A percentile compares a stretch with the other conserved stretches of the same genome.
These are phyloP conservation scores for Suillus brevipes DNA, from an alignment of 768 basidiomycete species.

Conservation along the genomic window DNA sequence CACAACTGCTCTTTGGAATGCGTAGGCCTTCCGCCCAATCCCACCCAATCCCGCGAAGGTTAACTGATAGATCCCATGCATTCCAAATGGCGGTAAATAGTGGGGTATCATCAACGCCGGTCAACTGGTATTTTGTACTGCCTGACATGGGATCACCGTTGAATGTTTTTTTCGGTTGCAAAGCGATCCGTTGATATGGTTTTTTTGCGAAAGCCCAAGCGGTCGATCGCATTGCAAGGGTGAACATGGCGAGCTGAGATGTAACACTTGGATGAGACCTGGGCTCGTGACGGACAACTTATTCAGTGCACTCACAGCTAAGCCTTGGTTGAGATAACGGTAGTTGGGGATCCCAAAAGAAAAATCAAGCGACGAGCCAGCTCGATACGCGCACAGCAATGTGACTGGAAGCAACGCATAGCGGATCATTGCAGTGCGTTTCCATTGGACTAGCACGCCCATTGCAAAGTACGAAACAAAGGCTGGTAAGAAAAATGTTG, in stretches of 20 bases:
- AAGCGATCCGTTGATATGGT: conserved; percentile 7
- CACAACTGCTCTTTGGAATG: conserved; percentile 17
- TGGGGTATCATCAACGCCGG: not conserved
- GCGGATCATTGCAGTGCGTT: conserved; percentile 41
- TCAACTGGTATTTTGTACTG: not conserved
- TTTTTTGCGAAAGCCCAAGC: conserved; percentile 20
- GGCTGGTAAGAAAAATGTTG: conserved; percentile 42
- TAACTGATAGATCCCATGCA: conserved; percentile 26
- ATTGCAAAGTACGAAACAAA: conserved; percentile 49
- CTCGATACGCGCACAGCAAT: conserved; percentile 44
- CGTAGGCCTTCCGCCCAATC: conserved; percentile 11
- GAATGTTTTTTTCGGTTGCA: not conserved
- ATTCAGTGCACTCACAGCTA: conserved; percentile 19
- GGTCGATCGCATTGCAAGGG: conserved; percentile 24
- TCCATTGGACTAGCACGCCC: conserved; percentile 52
- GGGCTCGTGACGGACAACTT: not conserved
- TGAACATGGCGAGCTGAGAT: conserved; percentile 28
- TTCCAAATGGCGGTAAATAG: conserved; percentile 19
- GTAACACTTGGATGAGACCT: conserved; percentile 3
- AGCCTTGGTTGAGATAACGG: conserved; percentile 22
- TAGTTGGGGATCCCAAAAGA: conserved; percentile 17
- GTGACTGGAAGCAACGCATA: conserved; percentile 50
- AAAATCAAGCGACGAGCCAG: conserved; percentile 30
- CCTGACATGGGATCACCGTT: not conserved
- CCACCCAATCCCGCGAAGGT: conserved; percentile 32